phyloP scores from a whole-genome alignment of 2,329 filamentous ascomycete species.

The Aspergillus calidoustus region DNA sequence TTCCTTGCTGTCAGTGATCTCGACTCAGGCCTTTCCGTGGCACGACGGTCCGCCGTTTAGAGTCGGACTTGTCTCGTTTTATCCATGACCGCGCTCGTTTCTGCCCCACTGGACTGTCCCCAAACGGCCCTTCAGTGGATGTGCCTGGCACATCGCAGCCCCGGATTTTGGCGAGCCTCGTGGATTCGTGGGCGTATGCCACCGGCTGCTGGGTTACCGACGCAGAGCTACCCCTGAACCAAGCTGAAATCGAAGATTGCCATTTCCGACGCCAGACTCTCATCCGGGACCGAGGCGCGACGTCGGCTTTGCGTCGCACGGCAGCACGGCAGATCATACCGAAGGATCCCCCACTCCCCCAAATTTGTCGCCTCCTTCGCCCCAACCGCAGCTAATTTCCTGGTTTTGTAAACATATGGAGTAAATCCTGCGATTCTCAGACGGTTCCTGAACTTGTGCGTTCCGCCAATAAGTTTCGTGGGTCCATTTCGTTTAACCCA shows the following conservation, averaged over 20 bases:
- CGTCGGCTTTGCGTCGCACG: constrained; percentile 30
- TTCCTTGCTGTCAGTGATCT: not conserved
- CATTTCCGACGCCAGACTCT: constrained; percentile 4
- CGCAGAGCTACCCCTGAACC: constrained; percentile 27
- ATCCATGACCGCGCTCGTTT: not conserved
- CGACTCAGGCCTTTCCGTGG: constrained; percentile 10
- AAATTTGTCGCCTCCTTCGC: constrained; percentile 4
- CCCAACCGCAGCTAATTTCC: constrained; percentile 15
- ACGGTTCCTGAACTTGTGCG: constrained; percentile 3
- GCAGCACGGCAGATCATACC: constrained; percentile 33
- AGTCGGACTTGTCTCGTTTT: constrained; percentile 4
- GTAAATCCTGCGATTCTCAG: constrained; percentile 11
- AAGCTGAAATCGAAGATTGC: constrained; percentile 10
- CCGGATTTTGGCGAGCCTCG: constrained; percentile 19
- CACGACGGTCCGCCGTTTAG: constrained; percentile 9
- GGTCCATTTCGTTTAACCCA: not conserved
- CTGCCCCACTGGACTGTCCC: constrained; percentile 12
- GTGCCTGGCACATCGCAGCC: constrained; percentile 17
- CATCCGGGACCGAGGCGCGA: constrained; percentile 28
- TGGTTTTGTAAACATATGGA: constrained; percentile 14
- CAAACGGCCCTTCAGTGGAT: constrained; percentile 10
- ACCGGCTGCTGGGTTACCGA: constrained; percentile 10
- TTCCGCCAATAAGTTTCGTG: constrained; percentile 7
- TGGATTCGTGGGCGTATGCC: constrained; percentile 10
- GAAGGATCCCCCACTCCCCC: constrained; percentile 15